A percentile compares a stretch with the other conserved stretches of the same genome.
Evolutionary conservation across 2,329 filamentous ascomycete genomes (phyloP).

Genomic region (Leptoxyphium fumago): DNA sequence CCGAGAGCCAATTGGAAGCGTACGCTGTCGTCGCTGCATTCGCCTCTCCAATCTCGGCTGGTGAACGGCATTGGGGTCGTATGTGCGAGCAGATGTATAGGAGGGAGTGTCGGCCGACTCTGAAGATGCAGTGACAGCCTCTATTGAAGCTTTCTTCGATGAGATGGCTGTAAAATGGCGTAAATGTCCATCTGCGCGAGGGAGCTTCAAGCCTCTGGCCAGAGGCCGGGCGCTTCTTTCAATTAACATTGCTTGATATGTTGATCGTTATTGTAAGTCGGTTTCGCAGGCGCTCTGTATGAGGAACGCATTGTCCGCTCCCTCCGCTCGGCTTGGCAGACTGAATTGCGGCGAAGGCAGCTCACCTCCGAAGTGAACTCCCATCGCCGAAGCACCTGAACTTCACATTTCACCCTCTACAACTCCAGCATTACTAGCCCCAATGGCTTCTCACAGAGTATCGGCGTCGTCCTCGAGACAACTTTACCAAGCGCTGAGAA

Average conservation of each 20-base stretch:
- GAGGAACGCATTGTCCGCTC: too few relatives aligned
- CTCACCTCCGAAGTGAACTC: background rate
- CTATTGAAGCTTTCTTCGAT: background rate
- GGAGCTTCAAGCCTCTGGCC: background rate
- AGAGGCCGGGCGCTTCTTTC: background rate
- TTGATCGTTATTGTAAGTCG: too few relatives aligned
- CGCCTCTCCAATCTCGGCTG: conserved; percentile 49
- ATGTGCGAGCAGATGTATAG: background rate
- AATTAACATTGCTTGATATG: background rate
- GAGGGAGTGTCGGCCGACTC: background rate
- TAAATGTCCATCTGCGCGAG: background rate
- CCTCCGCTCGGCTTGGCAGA: background rate
- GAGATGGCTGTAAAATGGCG: background rate
- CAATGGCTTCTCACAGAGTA: background rate
- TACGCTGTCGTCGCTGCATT: conserved; percentile 39
- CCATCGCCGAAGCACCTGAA: too few relatives aligned
- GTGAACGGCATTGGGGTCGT: conserved; percentile 53
- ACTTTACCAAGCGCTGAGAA: conserved; percentile 23
- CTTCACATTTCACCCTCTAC: background rate
- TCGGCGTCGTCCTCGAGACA: conserved; percentile 21
- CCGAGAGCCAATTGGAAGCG: conserved; percentile 62
- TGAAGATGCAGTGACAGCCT: background rate
- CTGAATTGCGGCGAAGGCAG: conserved; percentile 1
- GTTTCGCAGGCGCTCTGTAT: too few relatives aligned
- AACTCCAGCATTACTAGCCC: background rate